Percentiles rank a stretch among this genome's conserved stretches.
Evolutionary conservation across 2,329 filamentous ascomycete species (phyloP).

Genomic region (Paraconiothyrium brasiliense): DNA sequence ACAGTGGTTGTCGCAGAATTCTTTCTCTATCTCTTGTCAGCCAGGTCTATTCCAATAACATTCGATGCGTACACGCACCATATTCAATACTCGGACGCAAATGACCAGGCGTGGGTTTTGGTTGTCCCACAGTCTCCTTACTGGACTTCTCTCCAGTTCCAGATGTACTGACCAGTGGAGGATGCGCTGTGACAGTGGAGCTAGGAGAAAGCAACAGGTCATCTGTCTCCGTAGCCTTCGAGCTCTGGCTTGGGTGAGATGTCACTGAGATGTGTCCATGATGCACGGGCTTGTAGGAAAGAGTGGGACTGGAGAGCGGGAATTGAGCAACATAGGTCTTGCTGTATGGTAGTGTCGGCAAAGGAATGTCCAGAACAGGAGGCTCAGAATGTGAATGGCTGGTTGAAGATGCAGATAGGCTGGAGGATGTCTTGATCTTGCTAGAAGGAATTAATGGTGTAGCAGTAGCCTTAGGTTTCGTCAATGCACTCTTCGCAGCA

Average conservation of each 20-base stretch:
- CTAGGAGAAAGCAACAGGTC: neutral
- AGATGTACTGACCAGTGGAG: neutral
- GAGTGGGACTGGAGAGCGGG: neutral
- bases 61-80: neutral
- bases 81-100: neutral
- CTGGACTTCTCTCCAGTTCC: too few species aligned
- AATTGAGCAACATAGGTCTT: neutral
- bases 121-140: too few species aligned
- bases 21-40: neutral
- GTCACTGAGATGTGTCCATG: neutral
- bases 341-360: neutral
- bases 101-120: neutral
- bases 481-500: too few species aligned
- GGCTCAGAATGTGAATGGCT: neutral
- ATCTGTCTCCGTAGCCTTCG: neutral
- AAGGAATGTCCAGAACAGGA: neutral
- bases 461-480: too few species aligned
- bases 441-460: too few species aligned
- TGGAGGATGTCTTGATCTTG: neutral
- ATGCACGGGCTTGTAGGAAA: neutral
- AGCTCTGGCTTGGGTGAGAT: neutral
- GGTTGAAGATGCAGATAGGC: neutral
- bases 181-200: neutral
- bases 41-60: neutral
- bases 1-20: neutral